Evolutionary conservation across 2,329 filamentous ascomycete genomes (phyloP), one percentile per base, ranked within the genome.

Genomic region (Fusarium aywerte): DNA sequence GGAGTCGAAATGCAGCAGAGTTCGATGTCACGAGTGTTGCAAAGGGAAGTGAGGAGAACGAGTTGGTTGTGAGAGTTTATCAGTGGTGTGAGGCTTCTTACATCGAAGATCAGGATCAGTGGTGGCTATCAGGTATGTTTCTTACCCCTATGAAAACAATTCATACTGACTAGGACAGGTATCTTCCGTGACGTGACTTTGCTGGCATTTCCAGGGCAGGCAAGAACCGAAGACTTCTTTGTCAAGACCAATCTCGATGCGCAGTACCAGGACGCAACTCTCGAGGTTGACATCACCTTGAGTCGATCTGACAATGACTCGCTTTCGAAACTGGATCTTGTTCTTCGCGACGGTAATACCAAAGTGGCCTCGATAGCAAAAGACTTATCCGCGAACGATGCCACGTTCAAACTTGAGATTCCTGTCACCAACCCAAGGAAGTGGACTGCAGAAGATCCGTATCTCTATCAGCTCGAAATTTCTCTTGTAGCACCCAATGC

Each of bases 141-240:
- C 2, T 27, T 15, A 3, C 2, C 4, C 16, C 2, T 0, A 0
- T 3, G 6, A 3, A 0, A 7, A 5, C 6, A 8, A 2, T 0
- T 4, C 7, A 21, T 16, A 38, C 36, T 56, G 5, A 56, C 23
- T 18, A 0, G 1, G 9, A 5, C 2, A 7, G 58, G 58, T 8
- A 61, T 61, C 5, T 61, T 61, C 6, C 56, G 58, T 15, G 58
- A 61, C 12, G 58, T 61, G 9, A 54, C 56, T 10, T 5, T 61
- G 1, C 2, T 61, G 7, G 56, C 58, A 3, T 15, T 61, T 0
- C 58, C 58, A 4, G 39, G 38, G 0, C 3, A 20, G 7, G 3
- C 4, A 0, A 44, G 47, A 5, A 40, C 61, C 8, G 56, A 61
- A 23, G 58, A 61, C 5, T 61, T 31, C 4, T 55, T 55, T 40